Base-by-base conservation (phyloP, 164 flowering plant species). In the Akebia trifoliata region DNA sequence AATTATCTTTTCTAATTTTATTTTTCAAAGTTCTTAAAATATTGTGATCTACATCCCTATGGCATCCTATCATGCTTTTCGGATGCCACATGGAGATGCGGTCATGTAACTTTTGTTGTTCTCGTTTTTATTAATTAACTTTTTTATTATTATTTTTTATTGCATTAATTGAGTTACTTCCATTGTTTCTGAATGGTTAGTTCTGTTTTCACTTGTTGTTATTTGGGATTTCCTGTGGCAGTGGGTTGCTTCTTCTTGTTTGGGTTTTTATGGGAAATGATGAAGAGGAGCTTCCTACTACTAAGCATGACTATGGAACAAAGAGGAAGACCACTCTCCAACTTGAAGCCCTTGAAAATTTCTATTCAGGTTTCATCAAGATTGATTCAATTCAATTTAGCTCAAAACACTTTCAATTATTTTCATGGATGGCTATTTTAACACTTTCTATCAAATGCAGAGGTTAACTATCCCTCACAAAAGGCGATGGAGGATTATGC, bases 311-410 rank as follows among this genome's bases (percentile, higher is more conserved):
- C 12, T 2, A 49, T 56, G 63, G 54, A 56, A 35, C 48, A 15
- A 74, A 67, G 66, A 70, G 73, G 65, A 84, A 80, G 60, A 73
- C 84, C 15, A 66, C 72, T 2, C 52, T 62, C 31, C 87, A 84
- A 63, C 67, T 76, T 66, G 52, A 78, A 54, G 54, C 78, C 10
- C 81, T 84, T 21, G 81, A 80, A 61, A 61, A 58, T 3, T 75
- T 78, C 40, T 84, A 80, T 61, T 48, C 69, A 50, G 87, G 90
- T 83, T 38, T 46, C 31, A 11, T 26, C 12, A 18, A 9, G 4
- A 3, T 20, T 45, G 17, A 0, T 37, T 18, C 3, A 32, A 10
- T 63, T 49, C 34, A 4, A 2, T 28, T 2, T 11, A 7, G 20
- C 17, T 43, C 7, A 4, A 15, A 18, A 10, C 54, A 40, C 38